Percentiles rank a stretch among this genome's conserved stretches.
Conservation (phyloP, 1,284 basidiomycete genomes). For the Mycocalia duriaeana region DNA sequence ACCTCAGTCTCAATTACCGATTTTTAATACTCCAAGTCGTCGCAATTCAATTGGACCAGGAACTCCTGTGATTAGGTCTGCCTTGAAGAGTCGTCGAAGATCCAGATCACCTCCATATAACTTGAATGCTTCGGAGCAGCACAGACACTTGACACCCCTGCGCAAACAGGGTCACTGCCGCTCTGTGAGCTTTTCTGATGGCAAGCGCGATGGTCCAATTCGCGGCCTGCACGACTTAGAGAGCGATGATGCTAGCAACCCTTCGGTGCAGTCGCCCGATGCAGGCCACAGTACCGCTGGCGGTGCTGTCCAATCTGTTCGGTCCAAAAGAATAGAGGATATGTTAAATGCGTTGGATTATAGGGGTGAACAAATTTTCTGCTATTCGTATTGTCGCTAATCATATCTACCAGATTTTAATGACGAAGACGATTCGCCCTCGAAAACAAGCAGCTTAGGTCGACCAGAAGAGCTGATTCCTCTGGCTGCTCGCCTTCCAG, state of each 20-base stretch:
- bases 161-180: constrained; percentile 48
- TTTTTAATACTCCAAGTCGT: constrained; percentile 21
- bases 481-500: constrained; percentile 33
- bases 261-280: constrained; percentile 23
- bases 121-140: constrained; percentile 43
- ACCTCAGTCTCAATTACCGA: constrained; percentile 11
- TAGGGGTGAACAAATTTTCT: constrained; percentile 41
- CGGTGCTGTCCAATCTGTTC: constrained; percentile 52
- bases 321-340: constrained; percentile 75
- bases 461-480: constrained; percentile 45
- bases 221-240: constrained; percentile 48
- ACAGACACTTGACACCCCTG: constrained; percentile 47
- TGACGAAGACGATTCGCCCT: constrained; percentile 55
- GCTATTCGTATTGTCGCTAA: constrained; percentile 9
- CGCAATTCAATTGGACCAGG: constrained; percentile 13
- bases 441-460: constrained; percentile 48
- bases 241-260: constrained; percentile 25
- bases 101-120: constrained; percentile 50
- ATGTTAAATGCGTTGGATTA: constrained; percentile 71
- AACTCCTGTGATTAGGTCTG: constrained; percentile 48
- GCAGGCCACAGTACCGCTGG: constrained; percentile 20
- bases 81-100: constrained; percentile 48
- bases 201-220: constrained; percentile 80
- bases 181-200: constrained; percentile 93
- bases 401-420: constrained; percentile 27